These are phyloP conservation scores for Penicillium sp. DNA, from an alignment of 2,329 filamentous ascomycete genomes.

Conservation along the genomic window DNA sequence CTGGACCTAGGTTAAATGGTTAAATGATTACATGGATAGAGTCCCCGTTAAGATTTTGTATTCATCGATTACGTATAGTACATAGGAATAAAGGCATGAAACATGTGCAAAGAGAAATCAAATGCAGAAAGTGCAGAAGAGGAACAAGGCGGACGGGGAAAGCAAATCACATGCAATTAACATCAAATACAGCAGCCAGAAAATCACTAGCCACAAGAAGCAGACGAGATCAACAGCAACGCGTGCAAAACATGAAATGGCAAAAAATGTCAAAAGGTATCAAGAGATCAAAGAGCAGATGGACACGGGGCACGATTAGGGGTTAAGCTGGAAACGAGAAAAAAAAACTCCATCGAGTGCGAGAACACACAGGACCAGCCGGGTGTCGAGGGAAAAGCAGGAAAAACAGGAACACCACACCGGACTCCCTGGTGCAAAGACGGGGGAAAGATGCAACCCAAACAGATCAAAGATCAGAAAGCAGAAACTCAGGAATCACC, in stretches of 20 bases:
- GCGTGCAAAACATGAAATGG: slow-evolving; percentile 6
- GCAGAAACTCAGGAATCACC: slow-evolving; percentile 29
- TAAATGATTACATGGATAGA: neutral
- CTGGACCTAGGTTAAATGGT: too few species aligned
- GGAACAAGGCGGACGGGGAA: neutral
- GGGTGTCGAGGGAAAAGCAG: slow-evolving; percentile 38
- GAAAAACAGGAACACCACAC: slow-evolving; percentile 42
- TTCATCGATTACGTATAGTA: slow-evolving; percentile 39
- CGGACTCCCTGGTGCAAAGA: slow-evolving; percentile 41
- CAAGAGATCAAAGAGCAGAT: slow-evolving; percentile 28
- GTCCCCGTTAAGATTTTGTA: slow-evolving; percentile 33
- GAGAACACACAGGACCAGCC: slow-evolving; percentile 47
- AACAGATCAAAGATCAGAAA: slow-evolving; percentile 18
- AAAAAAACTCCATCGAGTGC: slow-evolving; percentile 40
- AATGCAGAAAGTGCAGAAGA: slow-evolving; percentile 20
- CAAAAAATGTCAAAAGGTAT: slow-evolving; percentile 32
- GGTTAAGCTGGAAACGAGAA: slow-evolving; percentile 28
- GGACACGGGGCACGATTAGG: slow-evolving; percentile 34
- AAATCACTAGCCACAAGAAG: neutral
- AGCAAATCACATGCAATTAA: slow-evolving; percentile 2
- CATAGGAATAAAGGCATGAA: slow-evolving; percentile 31
- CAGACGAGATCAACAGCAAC: slow-evolving; percentile 24
- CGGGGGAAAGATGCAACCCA: slow-evolving; percentile 24
- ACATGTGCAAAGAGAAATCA: slow-evolving; percentile 27
- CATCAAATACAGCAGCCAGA: neutral